Percentiles rank a stretch among this genome's conserved stretches.
Evolutionary conservation across 768 basidiomycete genomes (phyloP).

Genomic region (Naganishia antarctica): DNA sequence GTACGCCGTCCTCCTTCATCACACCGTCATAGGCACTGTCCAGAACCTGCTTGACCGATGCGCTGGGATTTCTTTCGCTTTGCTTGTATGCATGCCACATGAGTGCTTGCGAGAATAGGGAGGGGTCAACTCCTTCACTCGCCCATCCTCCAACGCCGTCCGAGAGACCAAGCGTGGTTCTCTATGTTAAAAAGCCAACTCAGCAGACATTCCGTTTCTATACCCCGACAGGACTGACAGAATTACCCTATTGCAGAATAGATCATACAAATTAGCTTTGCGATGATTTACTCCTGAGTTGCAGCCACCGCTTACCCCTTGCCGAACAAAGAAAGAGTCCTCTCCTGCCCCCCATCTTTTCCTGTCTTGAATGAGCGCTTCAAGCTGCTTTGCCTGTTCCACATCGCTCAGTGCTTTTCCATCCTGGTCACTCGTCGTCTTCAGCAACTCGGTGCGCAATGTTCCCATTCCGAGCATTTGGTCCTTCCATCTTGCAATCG

Average conservation of each 20-base stretch:
- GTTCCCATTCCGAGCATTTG: slow-evolving; percentile 38
- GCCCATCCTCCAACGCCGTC: slow-evolving; percentile 95
- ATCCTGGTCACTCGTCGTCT: slow-evolving; percentile 1
- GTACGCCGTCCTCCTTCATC: slow-evolving; percentile 38
- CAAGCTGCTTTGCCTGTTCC: slow-evolving; percentile 33
- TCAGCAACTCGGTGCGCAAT: slow-evolving; percentile 39
- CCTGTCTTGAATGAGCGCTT: slow-evolving; percentile 27
- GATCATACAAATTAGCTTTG: not conserved
- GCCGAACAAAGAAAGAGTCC: slow-evolving; percentile 44
- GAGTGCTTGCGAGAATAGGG: slow-evolving; percentile 81
- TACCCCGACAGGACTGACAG: not conserved
- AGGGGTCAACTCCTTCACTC: slow-evolving; percentile 74
- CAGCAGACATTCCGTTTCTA: no score
- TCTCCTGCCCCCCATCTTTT: slow-evolving; percentile 47
- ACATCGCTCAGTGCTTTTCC: slow-evolving; percentile 30
- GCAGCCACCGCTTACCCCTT: slow-evolving; percentile 31
- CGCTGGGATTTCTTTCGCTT: slow-evolving; percentile 24
- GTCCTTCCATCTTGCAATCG: slow-evolving; percentile 42
- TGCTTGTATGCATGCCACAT: slow-evolving; percentile 63
- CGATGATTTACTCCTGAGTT: no score
- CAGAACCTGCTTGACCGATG: slow-evolving; percentile 34
- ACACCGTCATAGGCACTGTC: slow-evolving; percentile 41
- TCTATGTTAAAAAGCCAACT: no score
- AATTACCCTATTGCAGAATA: not conserved
- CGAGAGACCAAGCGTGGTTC: slow-evolving; percentile 64